Evolutionary conservation across 176 grass and related monocot genomes (phyloP).

Genomic region (Cocos nucifera): DNA sequence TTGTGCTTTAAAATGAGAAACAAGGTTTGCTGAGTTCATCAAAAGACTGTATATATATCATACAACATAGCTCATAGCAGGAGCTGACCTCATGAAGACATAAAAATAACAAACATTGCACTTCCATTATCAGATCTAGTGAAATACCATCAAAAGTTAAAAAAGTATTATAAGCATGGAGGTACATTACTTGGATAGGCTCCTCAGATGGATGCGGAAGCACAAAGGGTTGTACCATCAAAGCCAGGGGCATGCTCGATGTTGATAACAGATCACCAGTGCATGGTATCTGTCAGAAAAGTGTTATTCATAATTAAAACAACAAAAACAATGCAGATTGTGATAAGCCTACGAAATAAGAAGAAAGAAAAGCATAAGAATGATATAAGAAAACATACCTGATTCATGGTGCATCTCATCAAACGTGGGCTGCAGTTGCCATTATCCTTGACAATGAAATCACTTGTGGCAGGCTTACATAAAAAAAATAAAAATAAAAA

Average conservation of each 20-base stretch:
- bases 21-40: too few relatives aligned
- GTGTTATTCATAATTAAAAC: too few relatives aligned
- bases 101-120: too few relatives aligned
- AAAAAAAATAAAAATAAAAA: slow-evolving; percentile 17
- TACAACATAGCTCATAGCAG: too few relatives aligned
- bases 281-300: slow-evolving; percentile 69
- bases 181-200: slow-evolving; percentile 53
- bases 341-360: too few relatives aligned
- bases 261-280: slow-evolving; percentile 69
- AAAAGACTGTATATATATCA: too few relatives aligned
- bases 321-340: too few relatives aligned
- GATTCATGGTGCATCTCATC: slow-evolving; percentile 80
- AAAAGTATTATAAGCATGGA: slow-evolving; percentile 3
- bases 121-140: too few relatives aligned
- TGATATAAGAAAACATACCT: slow-evolving; percentile 30
- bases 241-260: slow-evolving; percentile 71
- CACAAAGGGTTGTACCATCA: slow-evolving; percentile 81
- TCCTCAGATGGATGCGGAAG: slow-evolving; percentile 82
- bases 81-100: too few relatives aligned
- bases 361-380: slow-evolving; percentile 7
- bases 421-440: slow-evolving; percentile 83
- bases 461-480: slow-evolving; percentile 58
- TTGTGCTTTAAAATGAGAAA: too few relatives aligned
- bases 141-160: neutral
- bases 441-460: slow-evolving; percentile 80